Conservation (phyloP, 768 basidiomycete species). For the Obba rivulosa region DNA sequence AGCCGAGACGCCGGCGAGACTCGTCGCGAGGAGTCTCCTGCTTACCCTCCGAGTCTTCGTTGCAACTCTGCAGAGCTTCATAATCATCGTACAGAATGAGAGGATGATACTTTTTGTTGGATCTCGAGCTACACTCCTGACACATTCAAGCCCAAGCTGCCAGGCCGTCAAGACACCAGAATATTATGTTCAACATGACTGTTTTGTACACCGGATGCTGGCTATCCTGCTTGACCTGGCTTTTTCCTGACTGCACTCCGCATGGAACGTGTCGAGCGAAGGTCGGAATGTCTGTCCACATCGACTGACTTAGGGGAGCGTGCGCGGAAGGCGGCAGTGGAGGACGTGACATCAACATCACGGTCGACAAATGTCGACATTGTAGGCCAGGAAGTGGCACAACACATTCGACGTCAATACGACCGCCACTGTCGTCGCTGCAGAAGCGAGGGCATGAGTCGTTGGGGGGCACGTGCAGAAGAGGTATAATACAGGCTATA, state of each 20-base stretch:
- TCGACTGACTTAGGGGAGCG: slow-evolving; percentile 71
- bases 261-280: slow-evolving; percentile 68
- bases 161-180: slow-evolving; percentile 79
- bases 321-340: slow-evolving; percentile 57
- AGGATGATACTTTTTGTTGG: too few relatives aligned
- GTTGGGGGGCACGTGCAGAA: too few relatives aligned
- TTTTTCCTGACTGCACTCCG: slow-evolving; percentile 87
- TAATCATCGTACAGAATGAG: too few relatives aligned
- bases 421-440: slow-evolving; percentile 88
- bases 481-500: too few relatives aligned
- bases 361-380: slow-evolving; percentile 85
- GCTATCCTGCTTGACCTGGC: slow-evolving; percentile 73
- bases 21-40: too few relatives aligned
- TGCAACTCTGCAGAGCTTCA: too few relatives aligned
- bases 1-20: too few relatives aligned
- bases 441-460: slow-evolving; percentile 89
- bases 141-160: slow-evolving; percentile 73
- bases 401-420: slow-evolving; percentile 98
- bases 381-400: slow-evolving; percentile 91
- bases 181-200: slow-evolving; percentile 73
- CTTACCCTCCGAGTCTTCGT: too few relatives aligned
- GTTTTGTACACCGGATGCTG: slow-evolving; percentile 58
- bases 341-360: slow-evolving; percentile 57
- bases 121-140: slow-evolving; percentile 28
- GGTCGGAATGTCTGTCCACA: slow-evolving; percentile 71